Evolutionary conservation across 441 rosid genomes (phyloP).

Genomic region (Dalechampia spathulata): DNA sequence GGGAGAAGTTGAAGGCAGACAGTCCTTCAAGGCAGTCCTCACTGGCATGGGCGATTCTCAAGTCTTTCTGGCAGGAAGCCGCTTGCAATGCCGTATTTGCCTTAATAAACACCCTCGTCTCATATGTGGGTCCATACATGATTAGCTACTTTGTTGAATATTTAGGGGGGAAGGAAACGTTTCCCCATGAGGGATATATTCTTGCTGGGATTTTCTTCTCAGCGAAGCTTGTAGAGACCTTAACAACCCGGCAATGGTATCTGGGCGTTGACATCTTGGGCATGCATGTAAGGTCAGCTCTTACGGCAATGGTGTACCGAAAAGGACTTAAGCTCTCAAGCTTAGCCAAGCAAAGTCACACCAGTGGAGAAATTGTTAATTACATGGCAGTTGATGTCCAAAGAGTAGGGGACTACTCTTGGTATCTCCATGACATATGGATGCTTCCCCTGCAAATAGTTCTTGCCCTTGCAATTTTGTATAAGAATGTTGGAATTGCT

Average conservation of each 20-base stretch:
- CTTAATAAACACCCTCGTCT: constrained; percentile 78
- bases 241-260: constrained; percentile 97
- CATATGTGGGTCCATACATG: constrained; percentile 97
- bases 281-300: constrained; percentile 98
- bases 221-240: constrained; percentile 88
- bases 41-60: constrained; percentile 80
- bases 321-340: constrained; percentile 89
- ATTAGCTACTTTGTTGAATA: constrained; percentile 95
- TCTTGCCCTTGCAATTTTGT: constrained; percentile 93
- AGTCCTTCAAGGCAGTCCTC: constrained; percentile 66
- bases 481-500: constrained; percentile 93
- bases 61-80: constrained; percentile 96
- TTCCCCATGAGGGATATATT: constrained; percentile 88
- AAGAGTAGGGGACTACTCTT: constrained; percentile 92
- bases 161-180: constrained; percentile 77
- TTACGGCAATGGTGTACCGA: constrained; percentile 92
- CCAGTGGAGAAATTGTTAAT: constrained; percentile 94
- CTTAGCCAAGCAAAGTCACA: constrained; percentile 79
- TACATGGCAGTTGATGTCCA: constrained; percentile 99
- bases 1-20: constrained; percentile 85
- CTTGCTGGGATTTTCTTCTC: constrained; percentile 90
- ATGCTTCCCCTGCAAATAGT: constrained; percentile 97
- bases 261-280: constrained; percentile 98
- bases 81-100: constrained; percentile 95
- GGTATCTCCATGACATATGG: constrained; percentile 99